These are phyloP conservation scores for Crepidotus variabilis DNA, from an alignment of 768 basidiomycete genomes.

Conservation along the genomic window DNA sequence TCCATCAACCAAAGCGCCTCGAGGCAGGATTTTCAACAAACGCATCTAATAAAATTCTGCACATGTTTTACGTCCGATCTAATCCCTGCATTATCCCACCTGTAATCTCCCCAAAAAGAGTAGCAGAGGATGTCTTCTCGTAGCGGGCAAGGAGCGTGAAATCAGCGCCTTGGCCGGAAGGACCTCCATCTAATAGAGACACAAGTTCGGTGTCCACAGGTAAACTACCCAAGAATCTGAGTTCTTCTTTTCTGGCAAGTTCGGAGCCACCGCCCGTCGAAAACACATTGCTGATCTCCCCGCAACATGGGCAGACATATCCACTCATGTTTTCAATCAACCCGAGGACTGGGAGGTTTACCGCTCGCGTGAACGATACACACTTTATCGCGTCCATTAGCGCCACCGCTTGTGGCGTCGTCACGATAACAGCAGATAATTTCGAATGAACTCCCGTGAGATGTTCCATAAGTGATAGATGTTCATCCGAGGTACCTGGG, in stretches of 20 bases:
- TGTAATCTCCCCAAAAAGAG: constrained; percentile 62
- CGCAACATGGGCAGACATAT: constrained; percentile 96
- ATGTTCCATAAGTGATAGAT: constrained; percentile 92
- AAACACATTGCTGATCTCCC: constrained; percentile 92
- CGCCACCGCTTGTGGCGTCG: constrained; percentile 96
- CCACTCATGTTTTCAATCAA: constrained; percentile 99
- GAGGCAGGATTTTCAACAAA: constrained; percentile 25
- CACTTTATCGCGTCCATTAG: constrained; percentile 95
- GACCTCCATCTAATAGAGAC: constrained; percentile 72
- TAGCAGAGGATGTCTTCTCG: constrained; percentile 60
- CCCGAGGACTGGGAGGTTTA: constrained; percentile 83
- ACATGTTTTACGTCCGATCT: constrained; percentile 8
- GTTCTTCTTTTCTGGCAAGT: constrained; percentile 71
- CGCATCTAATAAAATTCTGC: no score
- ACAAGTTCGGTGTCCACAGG: constrained; percentile 94
- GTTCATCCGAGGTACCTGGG: constrained; percentile 96
- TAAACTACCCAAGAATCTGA: constrained; percentile 81
- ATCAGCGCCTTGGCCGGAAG: constrained; percentile 26
- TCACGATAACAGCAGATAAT: constrained; percentile 85
- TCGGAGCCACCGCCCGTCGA: constrained; percentile 90
- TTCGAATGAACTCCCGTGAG: constrained; percentile 78
- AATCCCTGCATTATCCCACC: constrained; percentile 18
- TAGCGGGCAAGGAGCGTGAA: constrained; percentile 59
- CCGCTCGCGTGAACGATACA: constrained; percentile 89
- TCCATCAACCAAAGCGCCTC: constrained; percentile 27